Conservation (phyloP, 306 rosid genomes). For the Gillenia trifoliata region DNA sequence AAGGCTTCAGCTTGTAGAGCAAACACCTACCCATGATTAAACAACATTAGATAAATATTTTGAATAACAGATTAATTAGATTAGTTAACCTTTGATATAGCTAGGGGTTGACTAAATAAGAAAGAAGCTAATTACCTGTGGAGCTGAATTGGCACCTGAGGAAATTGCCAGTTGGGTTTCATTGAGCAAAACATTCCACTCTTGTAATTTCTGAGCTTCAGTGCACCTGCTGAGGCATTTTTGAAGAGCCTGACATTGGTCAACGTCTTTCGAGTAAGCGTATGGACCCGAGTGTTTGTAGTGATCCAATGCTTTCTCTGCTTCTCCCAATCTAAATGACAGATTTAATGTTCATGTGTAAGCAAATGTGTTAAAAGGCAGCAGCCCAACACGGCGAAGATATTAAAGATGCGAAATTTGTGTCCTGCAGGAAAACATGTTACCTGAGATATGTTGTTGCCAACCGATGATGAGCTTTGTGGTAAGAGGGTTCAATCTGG, state of each 20-base stretch:
- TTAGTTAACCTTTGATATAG: neutral
- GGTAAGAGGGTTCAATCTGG: conserved; percentile 66
- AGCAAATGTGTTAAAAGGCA: neutral
- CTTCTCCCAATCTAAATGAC: conserved; percentile 67
- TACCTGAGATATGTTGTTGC: conserved; percentile 86
- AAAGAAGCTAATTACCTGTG: conserved; percentile 42
- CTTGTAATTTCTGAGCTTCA: conserved; percentile 51
- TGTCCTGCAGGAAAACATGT: neutral
- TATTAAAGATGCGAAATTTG: neutral
- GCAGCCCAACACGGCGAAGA: too few relatives aligned
- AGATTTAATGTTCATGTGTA: neutral
- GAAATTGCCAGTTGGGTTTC: conserved; percentile 68
- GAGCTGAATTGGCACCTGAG: conserved; percentile 72
- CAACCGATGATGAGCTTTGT: conserved; percentile 81
- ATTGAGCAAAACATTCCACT: conserved; percentile 60
- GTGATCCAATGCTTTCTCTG: conserved; percentile 61
- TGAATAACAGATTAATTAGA: neutral
- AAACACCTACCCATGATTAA: conserved; percentile 46
- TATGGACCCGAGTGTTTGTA: conserved; percentile 44
- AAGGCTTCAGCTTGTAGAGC: conserved; percentile 88
- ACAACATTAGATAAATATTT: neutral
- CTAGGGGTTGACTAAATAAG: neutral
- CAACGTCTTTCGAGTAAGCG: conserved; percentile 27
- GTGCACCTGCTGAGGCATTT: conserved; percentile 54
- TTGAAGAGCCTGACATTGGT: conserved; percentile 54